These are phyloP conservation scores for Panaeolus papilionaceus DNA, from an alignment of 768 basidiomycete species.

Conservation along the genomic window DNA sequence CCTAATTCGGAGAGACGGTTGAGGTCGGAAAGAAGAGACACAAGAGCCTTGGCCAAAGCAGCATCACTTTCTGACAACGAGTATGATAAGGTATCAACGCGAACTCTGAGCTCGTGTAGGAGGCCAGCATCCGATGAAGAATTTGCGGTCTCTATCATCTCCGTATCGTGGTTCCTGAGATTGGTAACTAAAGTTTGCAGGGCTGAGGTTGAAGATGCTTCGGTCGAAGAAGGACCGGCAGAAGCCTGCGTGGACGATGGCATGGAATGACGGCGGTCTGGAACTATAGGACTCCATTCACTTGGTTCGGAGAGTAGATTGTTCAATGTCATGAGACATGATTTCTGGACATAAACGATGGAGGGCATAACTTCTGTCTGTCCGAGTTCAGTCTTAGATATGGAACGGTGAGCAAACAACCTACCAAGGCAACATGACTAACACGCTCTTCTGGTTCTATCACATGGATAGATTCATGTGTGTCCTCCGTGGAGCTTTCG, in stretches of 20 bases:
- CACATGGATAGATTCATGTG: slow-evolving; percentile 21
- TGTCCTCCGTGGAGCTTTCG: slow-evolving; percentile 22
- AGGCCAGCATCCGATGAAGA: slow-evolving; percentile 54
- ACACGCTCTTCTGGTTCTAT: slow-evolving; percentile 16
- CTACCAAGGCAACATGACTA: slow-evolving; percentile 29
- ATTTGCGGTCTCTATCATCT: slow-evolving; percentile 54
- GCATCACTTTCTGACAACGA: slow-evolving; percentile 58
- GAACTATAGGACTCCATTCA: slow-evolving; percentile 60
- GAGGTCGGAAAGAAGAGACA: slow-evolving; percentile 72
- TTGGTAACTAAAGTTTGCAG: slow-evolving; percentile 68
- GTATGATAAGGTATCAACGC: slow-evolving; percentile 54
- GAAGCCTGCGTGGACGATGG: slow-evolving; percentile 48
- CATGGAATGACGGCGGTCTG: slow-evolving; percentile 67
- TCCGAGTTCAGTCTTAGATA: slow-evolving; percentile 16
- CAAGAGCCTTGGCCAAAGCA: slow-evolving; percentile 68
- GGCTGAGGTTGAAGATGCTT: slow-evolving; percentile 52
- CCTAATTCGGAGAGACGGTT: slow-evolving; percentile 62
- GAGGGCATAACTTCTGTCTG: slow-evolving; percentile 73
- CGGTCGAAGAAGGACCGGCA: slow-evolving; percentile 29
- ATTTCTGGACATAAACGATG: slow-evolving; percentile 74
- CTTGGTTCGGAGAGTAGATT: slow-evolving; percentile 64
- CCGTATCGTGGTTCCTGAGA: slow-evolving; percentile 55
- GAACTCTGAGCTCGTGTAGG: slow-evolving; percentile 62
- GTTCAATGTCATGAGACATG: slow-evolving; percentile 76
- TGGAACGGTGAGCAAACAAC: slow-evolving; percentile 22